These are phyloP conservation scores for Auriscalpium orientale DNA, from an alignment of 768 basidiomycete genomes.

Conservation along the genomic window DNA sequence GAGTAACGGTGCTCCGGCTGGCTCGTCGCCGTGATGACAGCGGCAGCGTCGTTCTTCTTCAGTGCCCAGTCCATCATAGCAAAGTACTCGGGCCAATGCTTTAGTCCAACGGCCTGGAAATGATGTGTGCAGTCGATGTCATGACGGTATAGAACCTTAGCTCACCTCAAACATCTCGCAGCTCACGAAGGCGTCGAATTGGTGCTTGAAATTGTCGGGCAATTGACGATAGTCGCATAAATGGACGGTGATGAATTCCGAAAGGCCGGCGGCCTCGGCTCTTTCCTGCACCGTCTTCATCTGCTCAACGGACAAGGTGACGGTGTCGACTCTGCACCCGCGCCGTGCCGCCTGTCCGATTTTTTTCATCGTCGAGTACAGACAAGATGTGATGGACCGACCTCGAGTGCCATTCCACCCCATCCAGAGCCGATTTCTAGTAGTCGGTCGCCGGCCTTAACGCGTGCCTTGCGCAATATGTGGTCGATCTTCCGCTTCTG, in stretches of 20 bases:
- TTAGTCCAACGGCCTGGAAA: conserved; percentile 27
- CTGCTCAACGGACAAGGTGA: conserved; percentile 32
- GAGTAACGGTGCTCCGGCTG: no score
- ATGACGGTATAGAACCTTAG: background rate
- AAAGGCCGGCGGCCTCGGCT: conserved; percentile 25
- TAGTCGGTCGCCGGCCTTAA: conserved; percentile 27
- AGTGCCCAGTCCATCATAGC: conserved; percentile 33
- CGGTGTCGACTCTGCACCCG: conserved; percentile 30
- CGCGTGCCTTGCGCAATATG: conserved; percentile 28
- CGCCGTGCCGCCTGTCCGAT: background rate
- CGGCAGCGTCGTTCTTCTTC: conserved; percentile 27
- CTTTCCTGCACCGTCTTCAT: conserved; percentile 27
- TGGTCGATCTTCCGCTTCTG: conserved; percentile 29
- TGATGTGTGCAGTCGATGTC: no score
- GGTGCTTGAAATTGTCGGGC: conserved; percentile 26
- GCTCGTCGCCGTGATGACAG: no score
- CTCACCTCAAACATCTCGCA: conserved; percentile 36
- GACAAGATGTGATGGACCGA: conserved; percentile 10
- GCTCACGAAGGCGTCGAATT: conserved; percentile 33
- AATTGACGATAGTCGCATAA: conserved; percentile 31
- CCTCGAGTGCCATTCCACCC: conserved; percentile 31
- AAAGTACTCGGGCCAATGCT: conserved; percentile 29
- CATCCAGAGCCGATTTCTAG: conserved; percentile 34
- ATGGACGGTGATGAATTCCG: conserved; percentile 28
- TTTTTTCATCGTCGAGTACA: conserved; percentile 6